Evolutionary conservation across 352 stramenopile species (phyloP), one percentile per base, ranked within the genome.

Genomic region (Stephanocyclus meneghinianus): DNA sequence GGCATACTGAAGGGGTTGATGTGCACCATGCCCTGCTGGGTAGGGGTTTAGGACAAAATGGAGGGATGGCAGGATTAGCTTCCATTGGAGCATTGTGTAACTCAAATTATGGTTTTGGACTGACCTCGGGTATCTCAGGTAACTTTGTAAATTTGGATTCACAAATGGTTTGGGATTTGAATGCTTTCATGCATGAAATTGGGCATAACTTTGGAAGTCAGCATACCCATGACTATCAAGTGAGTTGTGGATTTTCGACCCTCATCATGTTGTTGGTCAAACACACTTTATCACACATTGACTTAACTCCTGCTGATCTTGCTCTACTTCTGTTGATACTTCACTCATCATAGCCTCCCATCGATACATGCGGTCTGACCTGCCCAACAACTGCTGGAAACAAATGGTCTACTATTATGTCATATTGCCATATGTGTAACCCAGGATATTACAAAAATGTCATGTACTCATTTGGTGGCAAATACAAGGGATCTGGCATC

Each of bases 11-110:
- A 48, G 35, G 32, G 4, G 48, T 68, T 21, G 73, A 77, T 16
- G 26, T 84, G 29, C 63, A 76, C 40, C 71, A 84, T 50, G 76
- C 71, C 48, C 30, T 84, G 3, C 35, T 84, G 35, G 71, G 71
- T 2, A 70, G 47, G 16, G 26, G 48, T 45, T 40, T 82, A 15
- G 75, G 71, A 13, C 21, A 26, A 26, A 26, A 26, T 26, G 21
- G 21, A 26, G 21, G 21, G 21, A 26, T 26, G 61, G 62, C 16
- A 61, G 71, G n/a, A 68, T 63, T 30, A 26, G 61, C 71, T 1
- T 73, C 62, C n/a, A 18, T 78, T 1, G 62, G 62, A n/a, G 29
- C 44, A 0, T 8, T 78, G 18, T 83, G 74, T 62, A 64, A 73
- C 53, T 30, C 74, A n/a, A n/a, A 50, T 57, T 72, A 40, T 2